Evolutionary conservation across 768 basidiomycete genomes (phyloP).

Genomic region (Boletus rubropictus): DNA sequence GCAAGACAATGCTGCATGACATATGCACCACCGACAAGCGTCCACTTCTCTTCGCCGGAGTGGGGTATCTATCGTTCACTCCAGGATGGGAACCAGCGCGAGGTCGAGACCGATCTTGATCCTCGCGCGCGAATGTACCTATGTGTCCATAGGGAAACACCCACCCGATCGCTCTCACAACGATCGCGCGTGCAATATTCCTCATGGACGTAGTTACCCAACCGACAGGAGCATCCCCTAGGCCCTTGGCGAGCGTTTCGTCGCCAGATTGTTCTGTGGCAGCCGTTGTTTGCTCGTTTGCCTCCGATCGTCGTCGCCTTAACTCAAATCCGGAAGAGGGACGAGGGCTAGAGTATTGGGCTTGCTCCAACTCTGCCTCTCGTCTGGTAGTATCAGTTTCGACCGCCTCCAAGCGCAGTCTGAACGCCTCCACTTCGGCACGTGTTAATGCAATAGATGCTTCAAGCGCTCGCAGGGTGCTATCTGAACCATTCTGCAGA

Average conservation of each 20-base stretch:
- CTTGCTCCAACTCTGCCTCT: conserved; percentile 6
- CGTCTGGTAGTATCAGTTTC: conserved; percentile 19
- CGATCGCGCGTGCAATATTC: conserved; percentile 13
- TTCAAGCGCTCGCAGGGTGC: conserved; percentile 17
- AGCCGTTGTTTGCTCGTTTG: background rate
- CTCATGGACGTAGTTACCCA: conserved; percentile 8
- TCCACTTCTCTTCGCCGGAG: conserved; percentile 5
- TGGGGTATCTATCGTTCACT: background rate
- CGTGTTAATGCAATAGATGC: conserved; percentile 23
- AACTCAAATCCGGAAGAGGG: background rate
- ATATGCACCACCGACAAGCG: conserved; percentile 7
- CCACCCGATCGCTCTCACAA: conserved; percentile 21
- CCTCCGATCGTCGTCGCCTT: conserved; percentile 1
- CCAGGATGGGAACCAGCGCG: background rate
- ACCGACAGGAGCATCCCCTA: background rate
- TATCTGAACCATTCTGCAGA: conserved; percentile 2
- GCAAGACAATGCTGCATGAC: conserved; percentile 20
- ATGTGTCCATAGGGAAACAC: conserved; percentile 17
- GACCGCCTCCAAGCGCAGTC: conserved; percentile 24
- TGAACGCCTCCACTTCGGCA: conserved; percentile 21
- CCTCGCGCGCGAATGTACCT: background rate
- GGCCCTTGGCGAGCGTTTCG: background rate
- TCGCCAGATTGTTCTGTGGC: background rate
- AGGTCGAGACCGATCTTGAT: background rate
- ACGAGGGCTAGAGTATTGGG: background rate